Percentiles rank a stretch among this genome's conserved stretches.
These are phyloP conservation scores for Diplotaxis tenuifolia DNA, from an alignment of 345 rosid species.

Conservation along the genomic window DNA sequence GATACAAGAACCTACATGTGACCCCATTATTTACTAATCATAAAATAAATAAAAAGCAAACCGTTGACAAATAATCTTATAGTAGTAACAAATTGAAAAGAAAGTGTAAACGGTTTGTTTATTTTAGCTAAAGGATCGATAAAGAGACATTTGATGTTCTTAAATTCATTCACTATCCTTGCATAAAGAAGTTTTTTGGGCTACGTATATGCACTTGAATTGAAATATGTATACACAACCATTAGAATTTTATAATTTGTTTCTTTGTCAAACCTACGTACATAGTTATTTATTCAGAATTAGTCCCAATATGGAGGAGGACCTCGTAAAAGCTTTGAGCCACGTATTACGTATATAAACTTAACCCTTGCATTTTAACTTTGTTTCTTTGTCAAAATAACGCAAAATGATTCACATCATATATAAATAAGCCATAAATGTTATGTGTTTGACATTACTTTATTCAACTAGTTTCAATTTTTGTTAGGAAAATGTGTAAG, in stretches of 20 bases:
- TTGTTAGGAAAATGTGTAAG: slow-evolving; percentile 29
- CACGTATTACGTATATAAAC: neutral
- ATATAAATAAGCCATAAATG: neutral
- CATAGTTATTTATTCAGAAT: slow-evolving; percentile 1
- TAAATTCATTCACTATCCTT: neutral
- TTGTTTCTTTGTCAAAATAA: neutral
- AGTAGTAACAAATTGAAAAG: neutral
- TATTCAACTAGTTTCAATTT: slow-evolving; percentile 11
- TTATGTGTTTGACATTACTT: slow-evolving; percentile 9
- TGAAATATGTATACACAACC: neutral
- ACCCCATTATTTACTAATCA: slow-evolving; percentile 40
- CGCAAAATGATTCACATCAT: neutral
- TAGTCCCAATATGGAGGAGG: neutral
- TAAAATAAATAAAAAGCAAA: slow-evolving; percentile 11
- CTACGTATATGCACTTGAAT: neutral
- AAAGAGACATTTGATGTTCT: neutral
- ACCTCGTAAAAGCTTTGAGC: neutral
- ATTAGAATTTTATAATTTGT: neutral
- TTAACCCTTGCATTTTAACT: neutral
- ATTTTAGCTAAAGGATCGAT: slow-evolving; percentile 17
- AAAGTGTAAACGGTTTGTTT: slow-evolving; percentile 14
- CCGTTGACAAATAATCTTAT: slow-evolving; percentile 31
- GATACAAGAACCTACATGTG: slow-evolving; percentile 31
- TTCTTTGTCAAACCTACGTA: neutral
- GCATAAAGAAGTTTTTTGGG: neutral